A percentile compares a stretch with the other conserved stretches of the same genome.
These are phyloP conservation scores for Striga hermonthica DNA, from an alignment of 305 asterid genomes.

Conservation along the genomic window DNA sequence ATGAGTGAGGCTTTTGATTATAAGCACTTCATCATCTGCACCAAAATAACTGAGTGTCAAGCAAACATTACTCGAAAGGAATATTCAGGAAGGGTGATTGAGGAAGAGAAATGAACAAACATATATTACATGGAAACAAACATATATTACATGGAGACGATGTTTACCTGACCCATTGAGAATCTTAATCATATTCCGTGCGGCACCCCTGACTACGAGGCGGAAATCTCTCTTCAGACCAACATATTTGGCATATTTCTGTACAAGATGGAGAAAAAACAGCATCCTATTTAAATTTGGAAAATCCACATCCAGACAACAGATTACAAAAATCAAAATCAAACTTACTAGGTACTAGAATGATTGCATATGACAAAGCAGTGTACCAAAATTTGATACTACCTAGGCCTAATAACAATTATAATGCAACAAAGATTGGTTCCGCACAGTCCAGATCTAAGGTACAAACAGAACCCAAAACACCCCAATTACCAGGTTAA, in stretches of 20 bases:
- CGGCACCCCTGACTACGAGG: conserved; percentile 93
- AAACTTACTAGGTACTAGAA: too few species aligned
- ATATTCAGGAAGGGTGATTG: conserved; percentile 15
- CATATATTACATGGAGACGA: conserved; percentile 1
- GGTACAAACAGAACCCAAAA: conserved; percentile 11
- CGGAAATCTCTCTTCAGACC: conserved; percentile 96
- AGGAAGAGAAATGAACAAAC: too few species aligned
- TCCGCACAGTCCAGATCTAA: neutral
- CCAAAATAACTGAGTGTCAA: conserved; percentile 23
- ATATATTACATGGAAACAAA: neutral
- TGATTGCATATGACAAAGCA: too few species aligned
- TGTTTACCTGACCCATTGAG: conserved; percentile 85
- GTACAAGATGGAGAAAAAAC: conserved; percentile 31
- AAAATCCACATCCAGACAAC: conserved; percentile 24
- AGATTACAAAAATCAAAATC: neutral
- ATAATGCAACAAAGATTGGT: too few species aligned
- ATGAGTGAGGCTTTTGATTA: conserved; percentile 90
- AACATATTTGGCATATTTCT: conserved; percentile 89
- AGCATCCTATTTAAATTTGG: conserved; percentile 7
- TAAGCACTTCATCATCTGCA: conserved; percentile 90
- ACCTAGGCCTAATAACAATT: too few species aligned
- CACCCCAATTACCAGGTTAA: conserved; percentile 6
- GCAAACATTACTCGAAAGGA: conserved; percentile 11
- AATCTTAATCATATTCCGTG: conserved; percentile 81
- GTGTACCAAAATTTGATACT: neutral